Evolutionary conservation across 805 yeast species (phyloP).

Genomic region (Metschnikowia lachancei): DNA sequence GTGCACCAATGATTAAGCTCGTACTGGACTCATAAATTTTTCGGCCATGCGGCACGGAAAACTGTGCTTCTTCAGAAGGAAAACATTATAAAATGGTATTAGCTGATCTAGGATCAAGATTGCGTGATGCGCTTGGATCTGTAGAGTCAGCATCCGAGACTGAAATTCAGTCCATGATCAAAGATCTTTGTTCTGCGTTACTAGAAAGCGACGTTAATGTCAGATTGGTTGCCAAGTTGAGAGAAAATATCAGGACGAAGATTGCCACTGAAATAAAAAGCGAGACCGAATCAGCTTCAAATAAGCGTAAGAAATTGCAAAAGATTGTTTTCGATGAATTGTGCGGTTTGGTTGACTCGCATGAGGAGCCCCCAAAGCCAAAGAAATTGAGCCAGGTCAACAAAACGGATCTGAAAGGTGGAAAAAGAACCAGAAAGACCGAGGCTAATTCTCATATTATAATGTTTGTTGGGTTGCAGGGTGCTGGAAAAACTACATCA

Average conservation of each 20-base stretch:
- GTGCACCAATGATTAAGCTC: too few species aligned
- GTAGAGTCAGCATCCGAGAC: constrained; percentile 41
- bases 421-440: constrained; percentile 25
- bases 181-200: constrained; percentile 86
- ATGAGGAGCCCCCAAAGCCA: constrained; percentile 67
- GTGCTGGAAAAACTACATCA: constrained; percentile 98
- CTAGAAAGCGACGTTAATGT: constrained; percentile 94
- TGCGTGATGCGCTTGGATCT: constrained; percentile 42
- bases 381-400: constrained; percentile 57
- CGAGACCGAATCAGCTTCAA: constrained; percentile 46
- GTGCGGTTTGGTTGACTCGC: constrained; percentile 78
- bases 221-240: constrained; percentile 69
- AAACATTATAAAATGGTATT: constrained; percentile 34
- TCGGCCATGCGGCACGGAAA: too few species aligned
- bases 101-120: constrained; percentile 44
- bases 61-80: not conserved
- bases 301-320: constrained; percentile 79
- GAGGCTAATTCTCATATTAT: constrained; percentile 52
- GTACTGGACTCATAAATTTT: too few species aligned
- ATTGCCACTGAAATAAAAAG: constrained; percentile 57
- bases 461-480: constrained; percentile 98
- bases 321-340: constrained; percentile 94
- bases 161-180: constrained; percentile 56
- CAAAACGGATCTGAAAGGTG: constrained; percentile 24
- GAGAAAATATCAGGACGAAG: constrained; percentile 52